phyloP scores from a whole-genome alignment of 495 filamentous ascomycete genomes.

The Penicillium robsamsonii region DNA sequence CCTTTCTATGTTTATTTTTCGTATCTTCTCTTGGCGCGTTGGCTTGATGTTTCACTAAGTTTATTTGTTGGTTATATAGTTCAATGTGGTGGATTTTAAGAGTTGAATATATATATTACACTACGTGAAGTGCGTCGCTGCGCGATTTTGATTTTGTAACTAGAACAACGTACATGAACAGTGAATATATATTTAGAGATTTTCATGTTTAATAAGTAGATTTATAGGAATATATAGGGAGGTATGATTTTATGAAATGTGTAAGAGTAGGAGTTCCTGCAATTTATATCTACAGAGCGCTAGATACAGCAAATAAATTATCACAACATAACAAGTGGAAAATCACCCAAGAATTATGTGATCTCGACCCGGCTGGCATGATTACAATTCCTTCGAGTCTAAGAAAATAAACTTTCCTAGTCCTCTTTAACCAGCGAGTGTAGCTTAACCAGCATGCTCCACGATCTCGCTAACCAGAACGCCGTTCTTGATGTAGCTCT shows the following conservation, averaged over 20 bases:
- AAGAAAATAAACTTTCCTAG: not conserved
- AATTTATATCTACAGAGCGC: conserved; percentile 26
- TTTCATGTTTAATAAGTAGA: too few relatives aligned
- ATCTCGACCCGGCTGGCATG: not conserved
- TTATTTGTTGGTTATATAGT: not conserved
- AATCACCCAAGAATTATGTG: not conserved
- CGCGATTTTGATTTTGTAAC: not conserved
- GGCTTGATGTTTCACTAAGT: not conserved
- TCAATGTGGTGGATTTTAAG: not conserved
- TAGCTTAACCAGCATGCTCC: conserved; percentile 69
- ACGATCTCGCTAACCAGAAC: conserved; percentile 83
- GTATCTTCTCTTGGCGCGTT: not conserved
- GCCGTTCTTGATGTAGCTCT: conserved; percentile 73
- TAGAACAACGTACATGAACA: not conserved
- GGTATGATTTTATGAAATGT: not conserved
- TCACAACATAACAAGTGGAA: conserved; percentile 1
- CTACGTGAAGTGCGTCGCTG: not conserved
- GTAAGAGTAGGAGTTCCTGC: not conserved
- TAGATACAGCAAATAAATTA: conserved; percentile 22
- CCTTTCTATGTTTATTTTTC: not conserved
- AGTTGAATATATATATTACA: not conserved
- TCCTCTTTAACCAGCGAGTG: not conserved
- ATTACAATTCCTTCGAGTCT: conserved; percentile 1
- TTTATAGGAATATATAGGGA: too few relatives aligned
- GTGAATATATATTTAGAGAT: not conserved